Evolutionary conservation across 2,329 filamentous ascomycete genomes (phyloP).

Genomic region (Nemania sp.): DNA sequence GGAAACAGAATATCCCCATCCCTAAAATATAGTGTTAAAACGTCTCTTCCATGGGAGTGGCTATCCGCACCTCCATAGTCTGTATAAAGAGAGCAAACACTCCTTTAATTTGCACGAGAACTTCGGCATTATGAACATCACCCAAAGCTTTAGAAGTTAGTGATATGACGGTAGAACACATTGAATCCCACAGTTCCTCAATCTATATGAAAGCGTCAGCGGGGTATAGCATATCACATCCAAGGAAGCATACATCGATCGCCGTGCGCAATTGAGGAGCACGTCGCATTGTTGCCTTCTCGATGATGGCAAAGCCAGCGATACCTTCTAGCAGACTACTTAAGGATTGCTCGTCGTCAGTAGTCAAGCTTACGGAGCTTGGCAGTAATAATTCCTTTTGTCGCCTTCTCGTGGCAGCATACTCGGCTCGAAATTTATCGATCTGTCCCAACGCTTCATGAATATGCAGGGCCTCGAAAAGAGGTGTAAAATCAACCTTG

Average conservation of each 20-base stretch:
- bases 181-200: slow-evolving; percentile 98
- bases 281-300: slow-evolving; percentile 88
- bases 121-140: slow-evolving; percentile 84
- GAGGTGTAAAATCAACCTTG: slow-evolving; percentile 82
- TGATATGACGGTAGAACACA: slow-evolving; percentile 85
- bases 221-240: not conserved
- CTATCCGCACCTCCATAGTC: slow-evolving; percentile 80
- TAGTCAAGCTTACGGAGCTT: slow-evolving; percentile 71
- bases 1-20: slow-evolving; percentile 86
- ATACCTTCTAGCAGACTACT: slow-evolving; percentile 92
- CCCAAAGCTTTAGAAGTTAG: slow-evolving; percentile 80
- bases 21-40: slow-evolving; percentile 50
- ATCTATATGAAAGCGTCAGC: slow-evolving; percentile 56
- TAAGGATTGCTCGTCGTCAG: slow-evolving; percentile 83
- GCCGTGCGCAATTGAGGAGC: slow-evolving; percentile 80
- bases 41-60: not conserved
- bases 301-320: slow-evolving; percentile 94
- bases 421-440: slow-evolving; percentile 88
- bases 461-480: slow-evolving; percentile 95
- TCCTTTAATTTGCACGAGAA: slow-evolving; percentile 91
- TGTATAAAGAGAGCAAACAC: slow-evolving; percentile 93
- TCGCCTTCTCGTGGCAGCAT: slow-evolving; percentile 84
- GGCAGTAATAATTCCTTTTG: slow-evolving; percentile 93
- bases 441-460: slow-evolving; percentile 91
- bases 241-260: slow-evolving; percentile 68